Base-by-base conservation (phyloP, 805 yeast species). In the Wickerhamomyces alni region DNA sequence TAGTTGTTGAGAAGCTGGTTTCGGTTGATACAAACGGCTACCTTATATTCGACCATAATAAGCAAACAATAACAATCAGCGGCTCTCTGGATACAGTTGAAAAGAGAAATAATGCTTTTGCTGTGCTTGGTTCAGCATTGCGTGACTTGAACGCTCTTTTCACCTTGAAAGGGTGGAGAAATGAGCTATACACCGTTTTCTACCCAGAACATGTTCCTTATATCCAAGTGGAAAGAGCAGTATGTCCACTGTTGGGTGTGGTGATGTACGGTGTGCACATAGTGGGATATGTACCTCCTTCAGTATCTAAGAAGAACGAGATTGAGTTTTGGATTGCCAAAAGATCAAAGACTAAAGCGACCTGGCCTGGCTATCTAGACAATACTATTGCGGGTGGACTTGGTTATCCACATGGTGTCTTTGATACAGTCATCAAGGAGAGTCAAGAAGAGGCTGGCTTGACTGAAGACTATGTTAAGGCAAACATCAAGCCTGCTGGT, bases 381-480 rank as follows among this genome's bases (percentile, higher is more conserved):
- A 91, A 89, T 58, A 87, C 95, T 1, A 85, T 93, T 7, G 99
- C 96, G 0, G 99, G 99, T 1, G 99, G 99, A 0, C 54, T 93
- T 4, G 96, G 95, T 0, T 70, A 81, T 57, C 96, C 95, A 0
- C 67, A 75, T 47, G 87, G 88, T 0, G 65, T 79, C 3, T 63
- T 67, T 54, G 95, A 87, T 34, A 91, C 97, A 0, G 77, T 81
- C 3, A 48, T 85, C 16, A 93, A 93, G 56, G 99, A 93, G 58
- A 78, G 95, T 52, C 69, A 67, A 43, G 99, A 93, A 53, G 99
- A 93, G 54, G 98, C 96, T 0, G 95, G 95, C 0, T 60, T 91
- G n/a, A 46, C 54, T 0, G 64, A 67, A 36, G 69, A 65, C 1
- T 73, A 76, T 42, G 80, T 87, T 2, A 55, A 59, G 37, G 25